phyloP scores from a whole-genome alignment of 257 asterid genomes.

The Sherardia arvensis region DNA sequence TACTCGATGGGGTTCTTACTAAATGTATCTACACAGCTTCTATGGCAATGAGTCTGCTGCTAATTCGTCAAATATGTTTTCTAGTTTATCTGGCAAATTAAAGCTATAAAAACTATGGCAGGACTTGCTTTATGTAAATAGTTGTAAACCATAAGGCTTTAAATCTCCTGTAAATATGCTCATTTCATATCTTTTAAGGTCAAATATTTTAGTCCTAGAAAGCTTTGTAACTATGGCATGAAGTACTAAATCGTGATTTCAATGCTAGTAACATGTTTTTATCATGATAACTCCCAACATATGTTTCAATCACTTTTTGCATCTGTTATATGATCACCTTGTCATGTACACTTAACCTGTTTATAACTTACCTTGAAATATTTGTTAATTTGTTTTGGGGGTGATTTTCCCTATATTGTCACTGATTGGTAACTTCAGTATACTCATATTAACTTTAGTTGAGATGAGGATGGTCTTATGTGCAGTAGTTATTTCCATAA shows the following conservation, averaged over 20 bases:
- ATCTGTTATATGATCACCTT: not conserved
- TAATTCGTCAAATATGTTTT: not conserved
- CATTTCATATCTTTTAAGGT: not conserved
- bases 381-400: not conserved
- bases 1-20: not conserved
- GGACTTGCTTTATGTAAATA: not conserved
- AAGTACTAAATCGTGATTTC: not conserved
- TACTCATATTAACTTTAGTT: not conserved
- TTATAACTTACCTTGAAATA: not conserved
- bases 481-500: not conserved
- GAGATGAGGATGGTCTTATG: not conserved
- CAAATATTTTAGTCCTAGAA: not conserved
- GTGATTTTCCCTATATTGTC: not conserved
- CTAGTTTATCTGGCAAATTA: not conserved
- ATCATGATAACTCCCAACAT: not conserved
- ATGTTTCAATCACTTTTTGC: not conserved
- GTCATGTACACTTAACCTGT: not conserved
- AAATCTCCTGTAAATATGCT: constrained; percentile 1
- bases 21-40: not conserved
- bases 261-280: not conserved
- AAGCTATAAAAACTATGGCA: not conserved
- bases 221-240: not conserved
- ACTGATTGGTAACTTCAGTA: not conserved
- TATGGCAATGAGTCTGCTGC: not conserved
- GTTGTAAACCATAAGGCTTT: not conserved